These are phyloP conservation scores for Epichloe hybrida DNA, from an alignment of 2,329 filamentous ascomycete species.

Conservation along the genomic window DNA sequence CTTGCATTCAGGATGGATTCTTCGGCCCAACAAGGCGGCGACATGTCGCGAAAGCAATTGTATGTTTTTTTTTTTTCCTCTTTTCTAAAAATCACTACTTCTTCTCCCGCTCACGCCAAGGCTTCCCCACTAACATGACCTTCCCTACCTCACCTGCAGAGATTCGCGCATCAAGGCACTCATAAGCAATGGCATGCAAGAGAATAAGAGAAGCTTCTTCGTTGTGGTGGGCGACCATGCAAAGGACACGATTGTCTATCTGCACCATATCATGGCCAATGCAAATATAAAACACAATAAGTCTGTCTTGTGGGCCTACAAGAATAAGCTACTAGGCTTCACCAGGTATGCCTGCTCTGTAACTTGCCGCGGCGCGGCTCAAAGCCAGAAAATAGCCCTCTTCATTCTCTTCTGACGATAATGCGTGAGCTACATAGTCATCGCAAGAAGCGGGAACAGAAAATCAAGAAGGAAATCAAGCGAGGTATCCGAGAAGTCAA, in stretches of 20 bases:
- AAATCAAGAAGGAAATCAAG: constrained; percentile 98
- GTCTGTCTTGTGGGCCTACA: constrained; percentile 95
- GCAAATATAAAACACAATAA: constrained; percentile 83
- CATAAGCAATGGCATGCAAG: constrained; percentile 80
- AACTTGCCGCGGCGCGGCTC: not conserved
- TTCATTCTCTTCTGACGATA: not conserved
- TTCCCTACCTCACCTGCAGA: constrained; percentile 26
- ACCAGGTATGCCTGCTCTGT: constrained; percentile 40
- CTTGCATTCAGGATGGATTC: constrained; percentile 7
- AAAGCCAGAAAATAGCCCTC: not conserved
- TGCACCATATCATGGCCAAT: constrained; percentile 82
- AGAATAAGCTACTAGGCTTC: constrained; percentile 91
- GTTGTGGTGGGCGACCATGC: constrained; percentile 83
- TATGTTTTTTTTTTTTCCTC: constrained; percentile 16
- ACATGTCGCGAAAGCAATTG: constrained; percentile 48
- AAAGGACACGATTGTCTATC: constrained; percentile 93
- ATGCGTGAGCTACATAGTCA: constrained; percentile 39
- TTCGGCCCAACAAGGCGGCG: constrained; percentile 15
- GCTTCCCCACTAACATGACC: too few species aligned
- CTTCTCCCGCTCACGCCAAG: too few species aligned
- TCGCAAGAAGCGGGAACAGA: constrained; percentile 93
- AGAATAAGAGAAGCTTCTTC: constrained; percentile 97
- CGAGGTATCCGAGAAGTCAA: constrained; percentile 86
- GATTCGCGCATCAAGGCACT: constrained; percentile 84
- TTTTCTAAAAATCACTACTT: not conserved